Evolutionary conservation across 2,329 filamentous ascomycete species (phyloP).

Genomic region (Chalaropsis thielavioides): DNA sequence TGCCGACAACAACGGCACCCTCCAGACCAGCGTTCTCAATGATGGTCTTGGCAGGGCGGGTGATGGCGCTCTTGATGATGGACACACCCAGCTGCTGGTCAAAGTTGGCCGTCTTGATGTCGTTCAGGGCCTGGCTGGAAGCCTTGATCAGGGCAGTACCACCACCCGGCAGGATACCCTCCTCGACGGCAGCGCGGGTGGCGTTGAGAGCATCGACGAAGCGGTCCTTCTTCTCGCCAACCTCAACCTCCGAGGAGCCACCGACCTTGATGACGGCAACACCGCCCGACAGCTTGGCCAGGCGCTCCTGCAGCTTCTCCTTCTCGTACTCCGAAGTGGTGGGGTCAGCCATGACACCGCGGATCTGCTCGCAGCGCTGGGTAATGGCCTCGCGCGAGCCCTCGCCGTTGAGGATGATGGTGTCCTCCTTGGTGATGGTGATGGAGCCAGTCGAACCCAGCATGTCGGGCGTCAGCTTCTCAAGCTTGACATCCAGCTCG

Average conservation of each 20-base stretch:
- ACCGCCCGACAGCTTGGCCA: slow-evolving; percentile 96
- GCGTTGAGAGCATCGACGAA: slow-evolving; percentile 97
- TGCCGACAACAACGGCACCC: slow-evolving; percentile 91
- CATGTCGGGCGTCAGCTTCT: slow-evolving; percentile 93
- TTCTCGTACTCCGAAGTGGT: slow-evolving; percentile 98
- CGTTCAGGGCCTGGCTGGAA: slow-evolving; percentile 68
- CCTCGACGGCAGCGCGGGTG: slow-evolving; percentile 93
- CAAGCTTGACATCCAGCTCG: slow-evolving; percentile 96
- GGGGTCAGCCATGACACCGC: slow-evolving; percentile 86
- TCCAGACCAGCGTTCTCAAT: slow-evolving; percentile 96
- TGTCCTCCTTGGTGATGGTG: slow-evolving; percentile 99
- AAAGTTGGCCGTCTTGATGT: slow-evolving; percentile 85
- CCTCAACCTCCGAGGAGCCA: slow-evolving; percentile 93
- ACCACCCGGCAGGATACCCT: slow-evolving; percentile 96
- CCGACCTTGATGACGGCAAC: slow-evolving; percentile 99
- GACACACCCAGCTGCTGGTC: slow-evolving; percentile 97
- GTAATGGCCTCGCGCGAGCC: slow-evolving; percentile 86
- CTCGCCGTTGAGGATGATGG: slow-evolving; percentile 93
- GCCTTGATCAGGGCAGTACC: slow-evolving; percentile 97
- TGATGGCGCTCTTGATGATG: slow-evolving; percentile 97
- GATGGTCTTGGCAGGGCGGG: slow-evolving; percentile 82
- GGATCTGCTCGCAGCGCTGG: slow-evolving; percentile 98
- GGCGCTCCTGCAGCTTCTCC: slow-evolving; percentile 99
- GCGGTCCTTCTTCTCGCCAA: slow-evolving; percentile 99
- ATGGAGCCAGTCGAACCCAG: slow-evolving; percentile 95